Evolutionary conservation across 2,329 filamentous ascomycete genomes (phyloP).

Genomic region (Phialophora macrospora): DNA sequence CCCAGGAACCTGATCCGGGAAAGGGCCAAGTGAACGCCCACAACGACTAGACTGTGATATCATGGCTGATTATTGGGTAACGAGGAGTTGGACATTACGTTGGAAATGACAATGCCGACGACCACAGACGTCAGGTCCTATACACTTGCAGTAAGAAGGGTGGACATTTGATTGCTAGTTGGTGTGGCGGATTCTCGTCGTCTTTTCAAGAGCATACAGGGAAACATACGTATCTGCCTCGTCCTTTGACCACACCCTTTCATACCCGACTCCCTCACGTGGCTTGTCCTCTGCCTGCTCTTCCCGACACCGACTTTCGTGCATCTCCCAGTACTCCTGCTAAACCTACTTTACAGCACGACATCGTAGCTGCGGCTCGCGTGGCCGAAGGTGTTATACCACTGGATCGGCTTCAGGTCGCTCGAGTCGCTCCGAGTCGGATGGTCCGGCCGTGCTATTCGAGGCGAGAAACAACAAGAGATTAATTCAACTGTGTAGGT

Average conservation of each 20-base stretch:
- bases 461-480: too few relatives aligned
- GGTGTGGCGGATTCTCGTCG: not conserved
- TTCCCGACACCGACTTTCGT: not conserved
- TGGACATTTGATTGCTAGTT: not conserved
- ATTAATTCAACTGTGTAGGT: too few relatives aligned
- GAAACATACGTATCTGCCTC: not conserved
- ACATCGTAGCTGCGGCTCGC: not conserved
- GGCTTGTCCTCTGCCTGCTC: not conserved
- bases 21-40: not conserved
- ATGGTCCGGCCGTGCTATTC: too few relatives aligned
- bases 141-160: not conserved
- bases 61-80: too few relatives aligned
- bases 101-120: not conserved
- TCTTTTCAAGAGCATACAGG: not conserved
- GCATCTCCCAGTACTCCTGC: not conserved
- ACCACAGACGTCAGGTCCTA: not conserved
- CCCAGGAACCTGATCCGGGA: too few relatives aligned
- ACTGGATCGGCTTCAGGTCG: too few relatives aligned
- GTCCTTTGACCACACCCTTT: not conserved
- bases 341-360: not conserved
- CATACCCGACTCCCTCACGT: not conserved
- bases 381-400: not conserved
- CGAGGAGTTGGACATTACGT: too few relatives aligned
- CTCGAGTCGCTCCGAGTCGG: too few relatives aligned
- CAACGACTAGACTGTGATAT: too few relatives aligned